A percentile compares a stretch with the other conserved stretches of the same genome.
Evolutionary conservation across 1,284 basidiomycete species (phyloP).

Genomic region (Malassezia sp.): DNA sequence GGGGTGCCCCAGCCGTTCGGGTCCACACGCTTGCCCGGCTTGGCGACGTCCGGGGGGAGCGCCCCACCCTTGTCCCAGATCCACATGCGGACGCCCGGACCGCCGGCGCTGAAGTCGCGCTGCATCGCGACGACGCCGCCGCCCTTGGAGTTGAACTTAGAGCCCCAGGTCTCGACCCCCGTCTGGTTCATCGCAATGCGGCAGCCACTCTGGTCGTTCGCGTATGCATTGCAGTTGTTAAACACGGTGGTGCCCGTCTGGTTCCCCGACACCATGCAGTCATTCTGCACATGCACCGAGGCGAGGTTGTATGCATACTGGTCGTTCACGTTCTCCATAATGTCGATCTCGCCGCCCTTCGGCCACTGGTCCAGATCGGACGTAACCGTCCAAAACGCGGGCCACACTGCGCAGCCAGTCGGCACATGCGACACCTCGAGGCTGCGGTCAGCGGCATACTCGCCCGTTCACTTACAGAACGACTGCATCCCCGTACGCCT

Average conservation of each 20-base stretch:
- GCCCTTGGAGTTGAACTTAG: constrained; percentile 26
- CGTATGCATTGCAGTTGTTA: constrained; percentile 30
- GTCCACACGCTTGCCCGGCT: constrained; percentile 18
- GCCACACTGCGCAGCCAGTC: constrained; percentile 39
- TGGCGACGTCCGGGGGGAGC: constrained; percentile 26
- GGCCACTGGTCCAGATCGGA: constrained; percentile 28
- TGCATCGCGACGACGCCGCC: constrained; percentile 43
- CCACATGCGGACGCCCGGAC: constrained; percentile 40
- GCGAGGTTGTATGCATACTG: constrained; percentile 26
- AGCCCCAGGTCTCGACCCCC: constrained; percentile 28
- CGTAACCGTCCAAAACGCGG: constrained; percentile 44
- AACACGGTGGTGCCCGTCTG: constrained; percentile 24
- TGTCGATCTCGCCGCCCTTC: constrained; percentile 42
- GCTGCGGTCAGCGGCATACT: constrained; percentile 4
- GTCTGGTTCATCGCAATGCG: constrained; percentile 31
- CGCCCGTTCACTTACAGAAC: constrained; percentile 21
- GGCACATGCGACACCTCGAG: constrained; percentile 39
- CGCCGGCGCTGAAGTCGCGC: constrained; percentile 30
- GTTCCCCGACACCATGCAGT: constrained; percentile 20
- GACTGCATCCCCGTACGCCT: constrained; percentile 32
- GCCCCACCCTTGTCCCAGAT: constrained; percentile 24
- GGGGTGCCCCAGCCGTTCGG: constrained; percentile 33
- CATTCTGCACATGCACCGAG: constrained; percentile 27
- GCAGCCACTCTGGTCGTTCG: constrained; percentile 27
- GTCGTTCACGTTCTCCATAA: constrained; percentile 43